Evolutionary conservation across 2,329 filamentous ascomycete genomes (phyloP).

Genomic region (Rasamsonia emersonii): DNA sequence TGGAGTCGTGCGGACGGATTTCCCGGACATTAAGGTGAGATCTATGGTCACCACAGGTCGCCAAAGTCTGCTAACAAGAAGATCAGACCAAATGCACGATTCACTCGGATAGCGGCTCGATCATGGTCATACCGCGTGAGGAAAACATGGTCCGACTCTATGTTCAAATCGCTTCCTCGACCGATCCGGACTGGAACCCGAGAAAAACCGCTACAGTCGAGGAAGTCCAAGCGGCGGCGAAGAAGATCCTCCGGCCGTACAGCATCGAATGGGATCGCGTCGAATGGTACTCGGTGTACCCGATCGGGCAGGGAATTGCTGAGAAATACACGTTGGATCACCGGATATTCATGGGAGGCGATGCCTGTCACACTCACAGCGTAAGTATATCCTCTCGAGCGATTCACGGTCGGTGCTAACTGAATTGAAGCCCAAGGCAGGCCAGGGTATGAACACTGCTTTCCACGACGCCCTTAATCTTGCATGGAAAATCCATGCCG

Average conservation of each 20-base stretch:
- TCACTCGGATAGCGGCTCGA: conserved; percentile 54
- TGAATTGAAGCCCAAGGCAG: conserved; percentile 46
- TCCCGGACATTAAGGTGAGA: conserved; percentile 53
- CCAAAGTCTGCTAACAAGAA: neutral
- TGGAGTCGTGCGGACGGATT: conserved; percentile 53
- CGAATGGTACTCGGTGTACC: conserved; percentile 59
- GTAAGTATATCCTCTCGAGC: conserved; percentile 15
- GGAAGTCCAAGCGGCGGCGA: conserved; percentile 50
- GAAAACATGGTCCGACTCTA: conserved; percentile 43
- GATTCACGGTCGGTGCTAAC: conserved; percentile 6
- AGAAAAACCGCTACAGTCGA: conserved; percentile 52
- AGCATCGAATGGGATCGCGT: conserved; percentile 55
- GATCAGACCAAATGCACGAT: conserved; percentile 58
- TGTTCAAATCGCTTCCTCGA: conserved; percentile 54
- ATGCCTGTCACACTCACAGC: conserved; percentile 56
- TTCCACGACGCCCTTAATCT: conserved; percentile 67
- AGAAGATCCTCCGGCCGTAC: conserved; percentile 53
- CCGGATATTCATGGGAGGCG: conserved; percentile 58
- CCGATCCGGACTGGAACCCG: conserved; percentile 53
- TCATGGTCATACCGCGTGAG: conserved; percentile 52
- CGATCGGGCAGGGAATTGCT: conserved; percentile 58
- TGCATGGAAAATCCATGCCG: conserved; percentile 92
- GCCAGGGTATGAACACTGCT: conserved; percentile 56
- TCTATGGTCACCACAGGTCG: neutral
- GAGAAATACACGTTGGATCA: conserved; percentile 57